Conservation (phyloP, 345 rosid species). For the Rhodamnia rubescens region DNA sequence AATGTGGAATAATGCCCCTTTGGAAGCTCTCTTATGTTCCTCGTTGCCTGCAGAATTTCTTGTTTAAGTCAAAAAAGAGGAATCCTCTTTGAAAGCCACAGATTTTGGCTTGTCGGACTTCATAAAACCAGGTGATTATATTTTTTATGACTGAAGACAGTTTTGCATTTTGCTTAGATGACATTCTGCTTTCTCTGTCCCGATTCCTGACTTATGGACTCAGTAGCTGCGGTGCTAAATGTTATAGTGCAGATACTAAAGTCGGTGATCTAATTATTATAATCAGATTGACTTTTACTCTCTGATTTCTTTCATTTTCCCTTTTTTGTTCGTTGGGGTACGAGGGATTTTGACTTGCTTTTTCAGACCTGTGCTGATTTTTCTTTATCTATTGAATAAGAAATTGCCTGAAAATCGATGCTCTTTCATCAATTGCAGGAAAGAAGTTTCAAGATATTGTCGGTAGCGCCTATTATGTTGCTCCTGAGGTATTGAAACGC, state of each 20-base stretch:
- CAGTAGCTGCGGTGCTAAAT: background rate
- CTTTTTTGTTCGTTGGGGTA: background rate
- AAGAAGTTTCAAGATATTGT: constrained; percentile 49
- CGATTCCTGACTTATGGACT: background rate
- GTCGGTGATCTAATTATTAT: background rate
- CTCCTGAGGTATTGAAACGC: constrained; percentile 45
- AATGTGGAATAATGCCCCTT: background rate
- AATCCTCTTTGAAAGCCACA: constrained; percentile 37
- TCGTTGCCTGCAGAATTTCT: constrained; percentile 25
- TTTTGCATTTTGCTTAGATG: background rate
- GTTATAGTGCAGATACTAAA: background rate
- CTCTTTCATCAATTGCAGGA: constrained; percentile 16
- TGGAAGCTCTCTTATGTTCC: background rate
- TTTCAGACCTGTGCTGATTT: background rate
- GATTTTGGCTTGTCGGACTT: constrained; percentile 52
- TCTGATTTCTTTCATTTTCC: background rate
- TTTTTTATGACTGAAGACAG: background rate
- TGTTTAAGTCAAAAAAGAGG: constrained; percentile 35
- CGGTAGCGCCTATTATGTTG: constrained; percentile 57
- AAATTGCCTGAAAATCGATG: background rate
- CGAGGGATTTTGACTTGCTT: background rate
- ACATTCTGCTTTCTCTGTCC: background rate
- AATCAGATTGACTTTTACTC: background rate
- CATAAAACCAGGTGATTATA: constrained; percentile 30
- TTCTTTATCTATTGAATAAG: background rate